Percentiles rank a stretch among this genome's conserved stretches.
Evolutionary conservation across 192 early-diverging fungal species (phyloP).

Genomic region (Cetraspora pellucida): DNA sequence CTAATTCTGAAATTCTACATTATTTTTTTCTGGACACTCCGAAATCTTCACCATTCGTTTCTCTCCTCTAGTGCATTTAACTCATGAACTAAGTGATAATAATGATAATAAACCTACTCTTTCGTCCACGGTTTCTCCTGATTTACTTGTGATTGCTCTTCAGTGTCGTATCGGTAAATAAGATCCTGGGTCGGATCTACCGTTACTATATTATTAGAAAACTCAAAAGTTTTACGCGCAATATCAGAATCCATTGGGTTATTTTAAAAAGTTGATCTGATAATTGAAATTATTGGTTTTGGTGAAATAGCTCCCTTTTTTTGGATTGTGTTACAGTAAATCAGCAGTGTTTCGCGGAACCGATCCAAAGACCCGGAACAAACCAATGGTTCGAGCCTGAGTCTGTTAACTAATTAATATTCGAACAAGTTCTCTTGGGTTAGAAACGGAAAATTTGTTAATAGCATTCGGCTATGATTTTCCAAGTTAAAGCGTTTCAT

Average conservation of each 20-base stretch:
- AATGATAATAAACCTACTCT: constrained; percentile 57
- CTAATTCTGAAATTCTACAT: not conserved
- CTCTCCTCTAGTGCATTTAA: not conserved
- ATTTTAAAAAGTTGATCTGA: not conserved
- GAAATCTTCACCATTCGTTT: too few species aligned
- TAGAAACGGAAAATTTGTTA: too few species aligned
- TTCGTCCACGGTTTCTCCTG: constrained; percentile 80
- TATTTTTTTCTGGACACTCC: not conserved
- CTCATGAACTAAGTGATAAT: too few species aligned
- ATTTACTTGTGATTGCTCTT: constrained; percentile 62
- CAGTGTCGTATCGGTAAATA: constrained; percentile 81
- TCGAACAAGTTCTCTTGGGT: too few species aligned
- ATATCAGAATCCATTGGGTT: constrained; percentile 54
- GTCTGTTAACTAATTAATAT: too few species aligned
- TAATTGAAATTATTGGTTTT: not conserved
- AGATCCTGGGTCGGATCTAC: constrained; percentile 69
- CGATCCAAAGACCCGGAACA: too few species aligned
- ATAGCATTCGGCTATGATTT: too few species aligned
- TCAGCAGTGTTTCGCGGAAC: too few species aligned
- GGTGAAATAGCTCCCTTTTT: too few species aligned
- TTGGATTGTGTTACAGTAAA: too few species aligned
- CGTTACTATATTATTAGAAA: constrained; percentile 78
- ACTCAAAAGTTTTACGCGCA: constrained; percentile 60
- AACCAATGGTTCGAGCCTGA: too few species aligned
- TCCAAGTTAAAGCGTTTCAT: too few species aligned